Conservation (phyloP, 495 filamentous ascomycete genomes). For the Parathielavia hyrcaniae region DNA sequence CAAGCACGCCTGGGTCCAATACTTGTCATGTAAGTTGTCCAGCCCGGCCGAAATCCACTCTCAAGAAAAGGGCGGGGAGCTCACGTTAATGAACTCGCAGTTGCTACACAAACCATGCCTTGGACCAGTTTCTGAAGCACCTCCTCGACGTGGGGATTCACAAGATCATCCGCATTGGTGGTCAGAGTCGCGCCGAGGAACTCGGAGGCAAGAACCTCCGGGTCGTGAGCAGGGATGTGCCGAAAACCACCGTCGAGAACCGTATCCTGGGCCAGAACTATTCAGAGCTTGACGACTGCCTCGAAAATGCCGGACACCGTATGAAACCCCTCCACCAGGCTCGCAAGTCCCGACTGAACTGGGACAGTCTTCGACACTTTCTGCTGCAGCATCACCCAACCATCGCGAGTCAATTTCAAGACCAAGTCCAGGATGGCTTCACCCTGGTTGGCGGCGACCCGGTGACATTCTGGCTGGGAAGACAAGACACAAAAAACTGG, state of each 20-base stretch:
- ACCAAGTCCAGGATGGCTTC: neutral
- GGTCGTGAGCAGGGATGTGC: conserved; percentile 24
- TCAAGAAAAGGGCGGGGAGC: no score
- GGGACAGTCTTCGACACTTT: neutral
- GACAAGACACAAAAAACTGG: no score
- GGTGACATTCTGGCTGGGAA: conserved; percentile 11
- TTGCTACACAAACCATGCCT: conserved; percentile 67
- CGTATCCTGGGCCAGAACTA: neutral
- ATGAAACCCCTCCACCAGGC: neutral
- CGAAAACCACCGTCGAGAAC: conserved; percentile 34
- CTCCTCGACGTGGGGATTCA: conserved; percentile 49
- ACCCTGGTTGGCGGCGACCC: conserved; percentile 1
- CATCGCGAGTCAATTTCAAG: neutral
- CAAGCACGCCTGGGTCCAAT: conserved; percentile 54
- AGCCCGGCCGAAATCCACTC: no score
- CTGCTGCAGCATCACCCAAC: neutral
- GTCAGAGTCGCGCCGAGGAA: conserved; percentile 55
- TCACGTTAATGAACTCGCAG: conserved; percentile 7
- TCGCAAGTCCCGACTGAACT: neutral
- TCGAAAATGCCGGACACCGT: neutral
- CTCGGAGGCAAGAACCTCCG: conserved; percentile 47
- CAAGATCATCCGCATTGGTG: conserved; percentile 65
- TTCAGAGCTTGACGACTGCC: neutral
- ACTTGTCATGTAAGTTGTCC: conserved; percentile 36
- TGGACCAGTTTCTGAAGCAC: conserved; percentile 68